Conservation (phyloP, 1,284 basidiomycete genomes). For the Peniophora sp. region DNA sequence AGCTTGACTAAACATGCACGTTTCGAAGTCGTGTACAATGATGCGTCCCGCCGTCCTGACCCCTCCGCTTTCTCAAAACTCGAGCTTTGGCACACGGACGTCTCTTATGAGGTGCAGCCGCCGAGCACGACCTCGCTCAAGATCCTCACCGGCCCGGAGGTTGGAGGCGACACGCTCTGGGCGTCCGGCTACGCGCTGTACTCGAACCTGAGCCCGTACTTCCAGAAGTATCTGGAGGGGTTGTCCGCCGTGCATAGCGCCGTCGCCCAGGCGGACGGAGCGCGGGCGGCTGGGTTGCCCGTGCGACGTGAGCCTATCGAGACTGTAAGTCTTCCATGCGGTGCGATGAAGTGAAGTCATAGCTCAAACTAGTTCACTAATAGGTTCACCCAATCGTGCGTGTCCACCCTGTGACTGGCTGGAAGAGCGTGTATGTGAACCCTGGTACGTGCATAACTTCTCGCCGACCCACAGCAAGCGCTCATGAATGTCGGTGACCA, state of each 20-base stretch:
- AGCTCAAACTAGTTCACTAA: too few relatives aligned
- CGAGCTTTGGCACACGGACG: slow-evolving; percentile 81
- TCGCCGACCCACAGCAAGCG: slow-evolving; percentile 7
- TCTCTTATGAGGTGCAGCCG: slow-evolving; percentile 71
- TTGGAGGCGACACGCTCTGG: slow-evolving; percentile 67
- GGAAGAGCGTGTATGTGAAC: slow-evolving; percentile 74
- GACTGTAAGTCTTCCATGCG: slow-evolving; percentile 25
- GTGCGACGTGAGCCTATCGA: slow-evolving; percentile 66
- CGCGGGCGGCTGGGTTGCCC: slow-evolving; percentile 54
- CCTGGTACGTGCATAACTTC: slow-evolving; percentile 31
- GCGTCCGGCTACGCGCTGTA: slow-evolving; percentile 64
- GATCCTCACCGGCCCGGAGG: slow-evolving; percentile 53
- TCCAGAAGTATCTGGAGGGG: slow-evolving; percentile 63
- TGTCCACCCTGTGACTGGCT: slow-evolving; percentile 74
- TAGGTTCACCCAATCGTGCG: slow-evolving; percentile 52
- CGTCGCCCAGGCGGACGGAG: slow-evolving; percentile 59
- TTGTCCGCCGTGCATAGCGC: slow-evolving; percentile 62
- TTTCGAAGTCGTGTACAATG: slow-evolving; percentile 59
- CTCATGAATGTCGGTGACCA: slow-evolving; percentile 12
- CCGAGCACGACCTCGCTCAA: slow-evolving; percentile 68
- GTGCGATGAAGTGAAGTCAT: too few relatives aligned
- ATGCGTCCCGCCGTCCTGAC: slow-evolving; percentile 63
- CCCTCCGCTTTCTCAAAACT: slow-evolving; percentile 62
- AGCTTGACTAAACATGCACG: neutral
- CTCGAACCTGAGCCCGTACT: slow-evolving; percentile 58